Evolutionary conservation across 148 eudicot species (phyloP), one percentile per base, ranked within the genome.

Genomic region (Fagopyrum tataricum): DNA sequence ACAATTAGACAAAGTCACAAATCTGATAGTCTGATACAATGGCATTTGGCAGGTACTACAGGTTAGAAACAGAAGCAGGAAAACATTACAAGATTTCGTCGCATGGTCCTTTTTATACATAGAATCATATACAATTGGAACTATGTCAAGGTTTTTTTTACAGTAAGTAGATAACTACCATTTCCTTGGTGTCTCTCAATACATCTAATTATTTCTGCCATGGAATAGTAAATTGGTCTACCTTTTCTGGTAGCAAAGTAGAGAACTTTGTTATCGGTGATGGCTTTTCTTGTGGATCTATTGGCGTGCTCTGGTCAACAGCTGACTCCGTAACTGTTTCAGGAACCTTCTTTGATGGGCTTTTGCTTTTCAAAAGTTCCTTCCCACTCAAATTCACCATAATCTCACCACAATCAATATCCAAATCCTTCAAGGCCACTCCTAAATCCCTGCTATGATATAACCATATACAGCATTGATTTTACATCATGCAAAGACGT

Each of bases 371-470:
- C 64, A 73, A 73, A 42, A 91, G 85, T 71, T 91, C 78, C 78
- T 78, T 87, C 83, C 91, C 98, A 78, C 85, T 84, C 72, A 95
- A 70, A 80, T 86, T 91, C 62, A 91, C 48, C 46, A 81, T 71
- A 49, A 91, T 85, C 72, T 89, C 91, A 71, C 98, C 98, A 77
- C 84, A 84, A 55, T 76, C 78, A 40, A 95, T 76, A 69, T 88
- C 96, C 78, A 95, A 69, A 77, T 90, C 85, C 81, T 85, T 90
- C 56, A 95, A 80, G 68, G 90, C 82, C 66, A 95, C 78, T 74
- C 97, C 98, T 82, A 81, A 82, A 75, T 91, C 93, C 90, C 98
- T 95, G 91, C 76, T 58, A 17, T 76, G 75, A 48, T 72, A 85
- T 53, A 46, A 46, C 49, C 49, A 46, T 8, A 46, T 13, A 46